These are phyloP conservation scores for Acaromyces ingoldii DNA, from an alignment of 1,284 basidiomycete species.

Conservation along the genomic window DNA sequence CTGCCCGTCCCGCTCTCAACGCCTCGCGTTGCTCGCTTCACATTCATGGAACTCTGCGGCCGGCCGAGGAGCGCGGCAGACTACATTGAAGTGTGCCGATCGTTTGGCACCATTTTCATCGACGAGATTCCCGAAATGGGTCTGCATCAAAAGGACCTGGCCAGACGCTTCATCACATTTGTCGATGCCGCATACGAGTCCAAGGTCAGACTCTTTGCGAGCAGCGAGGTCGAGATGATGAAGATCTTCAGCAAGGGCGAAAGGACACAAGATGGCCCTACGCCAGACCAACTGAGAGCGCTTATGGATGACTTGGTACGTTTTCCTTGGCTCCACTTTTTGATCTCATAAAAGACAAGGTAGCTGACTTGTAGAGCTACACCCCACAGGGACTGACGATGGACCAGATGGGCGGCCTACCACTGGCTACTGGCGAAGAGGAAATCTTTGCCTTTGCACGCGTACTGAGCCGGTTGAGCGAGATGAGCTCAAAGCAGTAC, in stretches of 20 bases:
- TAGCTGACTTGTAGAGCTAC: background rate
- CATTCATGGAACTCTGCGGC: conserved; percentile 82
- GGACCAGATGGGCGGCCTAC: conserved; percentile 44
- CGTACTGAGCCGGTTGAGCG: conserved; percentile 44
- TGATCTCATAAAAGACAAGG: background rate
- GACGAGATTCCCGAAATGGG: conserved; percentile 80
- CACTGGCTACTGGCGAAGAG: conserved; percentile 49
- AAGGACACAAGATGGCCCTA: conserved; percentile 16
- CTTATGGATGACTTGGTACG: conserved; percentile 47
- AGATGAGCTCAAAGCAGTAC: conserved; percentile 46
- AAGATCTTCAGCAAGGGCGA: conserved; percentile 40
- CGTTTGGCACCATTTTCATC: conserved; percentile 82
- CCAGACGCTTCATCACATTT: conserved; percentile 92
- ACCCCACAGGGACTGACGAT: conserved; percentile 28
- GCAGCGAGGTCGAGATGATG: conserved; percentile 42
- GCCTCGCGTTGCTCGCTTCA: conserved; percentile 72
- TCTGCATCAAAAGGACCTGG: conserved; percentile 72
- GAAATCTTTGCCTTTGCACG: conserved; percentile 50
- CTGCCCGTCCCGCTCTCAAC: conserved; percentile 64
- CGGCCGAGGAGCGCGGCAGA: conserved; percentile 87
- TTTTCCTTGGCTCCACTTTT: background rate
- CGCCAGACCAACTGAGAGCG: conserved; percentile 40
- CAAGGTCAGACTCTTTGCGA: conserved; percentile 42
- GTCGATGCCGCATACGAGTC: conserved; percentile 69
- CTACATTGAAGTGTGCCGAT: conserved; percentile 86